Evolutionary conservation across 768 basidiomycete genomes (phyloP).

Genomic region (Boletus rufocinnamomeus): DNA sequence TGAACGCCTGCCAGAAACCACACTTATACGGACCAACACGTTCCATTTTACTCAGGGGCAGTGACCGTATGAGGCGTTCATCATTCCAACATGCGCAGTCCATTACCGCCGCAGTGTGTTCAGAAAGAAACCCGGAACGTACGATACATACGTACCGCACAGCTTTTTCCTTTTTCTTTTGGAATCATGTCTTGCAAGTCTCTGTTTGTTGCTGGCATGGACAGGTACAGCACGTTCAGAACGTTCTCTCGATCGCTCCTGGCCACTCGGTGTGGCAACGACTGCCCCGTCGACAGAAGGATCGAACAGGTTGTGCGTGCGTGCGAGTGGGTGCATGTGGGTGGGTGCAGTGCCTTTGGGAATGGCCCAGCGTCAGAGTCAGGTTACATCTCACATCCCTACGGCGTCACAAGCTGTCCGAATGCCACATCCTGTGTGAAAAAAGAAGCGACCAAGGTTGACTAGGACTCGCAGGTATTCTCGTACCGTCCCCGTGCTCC

Average conservation of each 20-base stretch:
- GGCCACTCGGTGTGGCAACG: background rate
- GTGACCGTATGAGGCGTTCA: background rate
- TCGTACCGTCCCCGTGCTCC: background rate
- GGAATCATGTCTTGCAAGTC: background rate
- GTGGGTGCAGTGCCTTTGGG: background rate
- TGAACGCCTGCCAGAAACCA: background rate
- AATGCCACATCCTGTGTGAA: background rate
- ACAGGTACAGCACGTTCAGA: background rate
- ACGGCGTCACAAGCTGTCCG: background rate
- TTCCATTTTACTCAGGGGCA: background rate
- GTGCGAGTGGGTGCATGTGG: background rate
- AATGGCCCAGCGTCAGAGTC: background rate
- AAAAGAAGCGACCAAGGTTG: background rate
- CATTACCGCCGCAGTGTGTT: too few species aligned
- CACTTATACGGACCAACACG: background rate
- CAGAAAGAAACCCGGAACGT: too few species aligned
- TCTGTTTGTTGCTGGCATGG: background rate
- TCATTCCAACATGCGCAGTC: background rate
- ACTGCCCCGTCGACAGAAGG: background rate
- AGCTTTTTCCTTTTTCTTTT: background rate
- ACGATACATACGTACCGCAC: background rate
- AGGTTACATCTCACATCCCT: background rate
- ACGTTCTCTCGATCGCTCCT: background rate
- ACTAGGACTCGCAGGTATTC: background rate
- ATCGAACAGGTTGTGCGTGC: background rate